These are phyloP conservation scores for Saccharomyces kudriavzevii DNA, from an alignment of 805 yeast genomes.

Conservation along the genomic window DNA sequence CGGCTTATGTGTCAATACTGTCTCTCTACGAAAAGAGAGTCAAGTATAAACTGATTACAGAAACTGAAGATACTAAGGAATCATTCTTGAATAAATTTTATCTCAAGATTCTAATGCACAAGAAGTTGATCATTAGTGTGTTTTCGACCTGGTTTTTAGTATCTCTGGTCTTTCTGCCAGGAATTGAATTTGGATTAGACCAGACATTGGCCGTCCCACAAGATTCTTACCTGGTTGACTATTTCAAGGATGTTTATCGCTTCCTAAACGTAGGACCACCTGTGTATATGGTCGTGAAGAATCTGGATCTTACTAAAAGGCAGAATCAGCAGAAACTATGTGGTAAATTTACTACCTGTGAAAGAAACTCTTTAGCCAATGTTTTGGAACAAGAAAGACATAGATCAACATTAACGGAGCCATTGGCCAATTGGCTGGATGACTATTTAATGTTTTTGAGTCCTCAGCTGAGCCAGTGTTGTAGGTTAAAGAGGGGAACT, in stretches of 20 bases:
- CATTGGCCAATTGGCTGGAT: constrained; percentile 88
- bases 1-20: constrained; percentile 69
- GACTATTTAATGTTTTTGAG: constrained; percentile 82
- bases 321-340: constrained; percentile 66
- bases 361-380: constrained; percentile 69
- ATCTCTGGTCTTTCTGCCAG: constrained; percentile 63
- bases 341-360: constrained; percentile 81
- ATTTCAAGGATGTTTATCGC: constrained; percentile 66
- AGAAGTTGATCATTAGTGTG: constrained; percentile 41
- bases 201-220: constrained; percentile 82
- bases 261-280: constrained; percentile 89
- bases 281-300: constrained; percentile 71
- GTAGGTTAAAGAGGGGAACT: constrained; percentile 54
- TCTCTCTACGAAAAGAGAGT: constrained; percentile 28
- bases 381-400: constrained; percentile 77
- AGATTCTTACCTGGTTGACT: constrained; percentile 72
- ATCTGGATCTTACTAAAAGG: constrained; percentile 53
- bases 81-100: constrained; percentile 37
- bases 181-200: constrained; percentile 71
- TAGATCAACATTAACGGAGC: constrained; percentile 65
- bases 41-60: constrained; percentile 3
- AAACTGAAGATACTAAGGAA: constrained; percentile 2
- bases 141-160: constrained; percentile 60
- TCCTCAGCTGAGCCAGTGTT: constrained; percentile 81
- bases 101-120: constrained; percentile 42